phyloP scores from a whole-genome alignment of 768 basidiomycete genomes.

The Leccinum truebloodii region DNA sequence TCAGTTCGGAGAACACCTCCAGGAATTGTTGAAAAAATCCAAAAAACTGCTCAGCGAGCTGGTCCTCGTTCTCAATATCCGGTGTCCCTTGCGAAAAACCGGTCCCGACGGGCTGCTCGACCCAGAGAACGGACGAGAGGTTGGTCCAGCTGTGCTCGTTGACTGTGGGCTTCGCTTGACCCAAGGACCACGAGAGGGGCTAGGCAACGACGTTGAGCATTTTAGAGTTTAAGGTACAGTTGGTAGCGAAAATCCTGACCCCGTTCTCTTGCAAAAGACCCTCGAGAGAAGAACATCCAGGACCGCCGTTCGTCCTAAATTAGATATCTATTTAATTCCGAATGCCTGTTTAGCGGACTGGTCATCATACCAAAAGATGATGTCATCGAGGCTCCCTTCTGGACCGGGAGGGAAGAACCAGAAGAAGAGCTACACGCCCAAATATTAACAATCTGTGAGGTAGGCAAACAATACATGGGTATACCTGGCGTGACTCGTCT shows the following conservation, averaged over 20 bases:
- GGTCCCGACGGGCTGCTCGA: slow-evolving; percentile 81
- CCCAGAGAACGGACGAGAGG: slow-evolving; percentile 69
- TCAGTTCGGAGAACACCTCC: slow-evolving; percentile 70
- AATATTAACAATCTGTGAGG: neutral
- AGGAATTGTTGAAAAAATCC: slow-evolving; percentile 76
- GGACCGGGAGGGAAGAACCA: slow-evolving; percentile 85
- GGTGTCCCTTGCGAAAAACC: slow-evolving; percentile 74
- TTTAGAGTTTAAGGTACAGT: slow-evolving; percentile 17
- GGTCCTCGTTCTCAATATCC: slow-evolving; percentile 56
- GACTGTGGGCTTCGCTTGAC: slow-evolving; percentile 60
- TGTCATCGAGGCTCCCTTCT: slow-evolving; percentile 66
- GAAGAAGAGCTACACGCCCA: slow-evolving; percentile 62
- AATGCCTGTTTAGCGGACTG: neutral
- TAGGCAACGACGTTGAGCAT: slow-evolving; percentile 26
- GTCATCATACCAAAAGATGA: slow-evolving; percentile 64
- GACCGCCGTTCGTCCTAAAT: slow-evolving; percentile 76
- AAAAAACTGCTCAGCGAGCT: slow-evolving; percentile 54
- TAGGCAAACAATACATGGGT: neutral
- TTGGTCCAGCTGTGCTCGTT: slow-evolving; percentile 82
- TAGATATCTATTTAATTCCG: neutral
- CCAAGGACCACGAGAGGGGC: slow-evolving; percentile 69
- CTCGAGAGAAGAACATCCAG: slow-evolving; percentile 74
- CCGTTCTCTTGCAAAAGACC: slow-evolving; percentile 77
- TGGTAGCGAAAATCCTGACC: slow-evolving; percentile 38
- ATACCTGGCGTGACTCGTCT: slow-evolving; percentile 69